Evolutionary conservation across 2,329 filamentous ascomycete genomes (phyloP).

Genomic region (Alternaria triticina): DNA sequence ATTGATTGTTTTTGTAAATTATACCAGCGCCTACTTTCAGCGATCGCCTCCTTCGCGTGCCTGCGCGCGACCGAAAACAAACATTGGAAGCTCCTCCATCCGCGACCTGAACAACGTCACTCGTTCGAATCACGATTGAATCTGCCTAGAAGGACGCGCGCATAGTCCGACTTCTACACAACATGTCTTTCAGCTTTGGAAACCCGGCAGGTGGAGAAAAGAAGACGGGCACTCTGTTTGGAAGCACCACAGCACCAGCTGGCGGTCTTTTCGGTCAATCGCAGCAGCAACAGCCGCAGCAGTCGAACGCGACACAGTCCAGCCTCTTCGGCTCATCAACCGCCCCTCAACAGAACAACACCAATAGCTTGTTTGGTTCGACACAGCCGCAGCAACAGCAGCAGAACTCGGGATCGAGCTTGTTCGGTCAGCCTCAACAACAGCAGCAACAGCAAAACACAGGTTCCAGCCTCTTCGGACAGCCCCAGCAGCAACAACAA

Average conservation of each 20-base stretch:
- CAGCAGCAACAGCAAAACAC: constrained; percentile 39
- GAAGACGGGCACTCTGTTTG: constrained; percentile 47
- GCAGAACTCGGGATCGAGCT: constrained; percentile 14
- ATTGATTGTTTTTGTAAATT: constrained; percentile 11
- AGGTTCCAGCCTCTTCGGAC: constrained; percentile 47
- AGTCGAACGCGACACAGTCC: constrained; percentile 16
- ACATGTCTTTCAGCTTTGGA: constrained; percentile 43
- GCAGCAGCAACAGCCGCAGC: constrained; percentile 30
- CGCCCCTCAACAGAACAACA: constrained; percentile 36
- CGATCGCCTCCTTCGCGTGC: constrained; percentile 15
- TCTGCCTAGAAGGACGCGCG: background rate
- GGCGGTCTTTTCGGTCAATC: constrained; percentile 50
- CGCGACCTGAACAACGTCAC: constrained; percentile 1
- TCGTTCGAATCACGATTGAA: background rate
- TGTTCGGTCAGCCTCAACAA: constrained; percentile 35
- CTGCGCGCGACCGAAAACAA: constrained; percentile 25
- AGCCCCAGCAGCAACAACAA: constrained; percentile 46
- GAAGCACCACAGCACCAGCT: constrained; percentile 43
- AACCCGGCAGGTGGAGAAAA: constrained; percentile 35
- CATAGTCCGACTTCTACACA: background rate
- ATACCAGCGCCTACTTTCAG: background rate
- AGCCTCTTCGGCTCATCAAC: constrained; percentile 29
- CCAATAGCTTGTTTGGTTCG: constrained; percentile 20
- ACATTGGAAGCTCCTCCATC: constrained; percentile 11
- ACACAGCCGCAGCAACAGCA: constrained; percentile 20